These are phyloP conservation scores for Tylopilus sp. DNA, from an alignment of 1,284 basidiomycete species.

Conservation along the genomic window DNA sequence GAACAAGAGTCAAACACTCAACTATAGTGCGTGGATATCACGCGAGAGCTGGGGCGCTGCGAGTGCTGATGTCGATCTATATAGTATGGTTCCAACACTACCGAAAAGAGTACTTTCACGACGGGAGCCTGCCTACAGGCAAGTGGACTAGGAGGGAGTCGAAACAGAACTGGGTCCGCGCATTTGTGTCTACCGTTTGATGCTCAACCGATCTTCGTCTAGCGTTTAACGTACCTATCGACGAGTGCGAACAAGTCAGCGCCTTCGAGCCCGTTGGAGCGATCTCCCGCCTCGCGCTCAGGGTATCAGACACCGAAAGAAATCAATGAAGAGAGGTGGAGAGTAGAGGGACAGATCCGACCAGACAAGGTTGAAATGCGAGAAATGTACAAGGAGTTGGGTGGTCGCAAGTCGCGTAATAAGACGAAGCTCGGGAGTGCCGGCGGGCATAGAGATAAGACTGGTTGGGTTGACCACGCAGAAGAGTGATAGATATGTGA, in stretches of 20 bases:
- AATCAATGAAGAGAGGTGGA: conserved; percentile 72
- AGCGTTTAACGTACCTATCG: conserved; percentile 60
- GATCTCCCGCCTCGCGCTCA: conserved; percentile 51
- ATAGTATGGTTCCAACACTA: conserved; percentile 92
- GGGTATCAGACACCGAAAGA: conserved; percentile 79
- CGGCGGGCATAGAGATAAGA: conserved; percentile 57
- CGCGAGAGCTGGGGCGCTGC: neutral
- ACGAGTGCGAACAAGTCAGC: conserved; percentile 45
- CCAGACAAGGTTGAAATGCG: conserved; percentile 81
- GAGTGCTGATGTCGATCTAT: neutral
- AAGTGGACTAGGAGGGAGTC: conserved; percentile 86
- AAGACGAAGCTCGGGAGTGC: conserved; percentile 61
- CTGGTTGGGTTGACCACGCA: conserved; percentile 57
- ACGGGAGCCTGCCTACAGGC: conserved; percentile 68
- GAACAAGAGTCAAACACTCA: conserved; percentile 82
- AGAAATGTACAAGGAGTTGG: conserved; percentile 84
- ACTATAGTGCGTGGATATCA: conserved; percentile 65
- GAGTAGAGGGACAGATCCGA: conserved; percentile 47
- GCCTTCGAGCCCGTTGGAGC: conserved; percentile 41
- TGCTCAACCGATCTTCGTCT: neutral
- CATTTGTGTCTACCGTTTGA: neutral
- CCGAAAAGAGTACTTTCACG: conserved; percentile 74
- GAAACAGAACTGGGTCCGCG: conserved; percentile 75
- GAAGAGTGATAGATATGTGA: conserved; percentile 19
- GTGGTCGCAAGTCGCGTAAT: conserved; percentile 75